These are phyloP conservation scores for Grigorovia humatica DNA, from an alignment of 805 yeast genomes.

Conservation along the genomic window DNA sequence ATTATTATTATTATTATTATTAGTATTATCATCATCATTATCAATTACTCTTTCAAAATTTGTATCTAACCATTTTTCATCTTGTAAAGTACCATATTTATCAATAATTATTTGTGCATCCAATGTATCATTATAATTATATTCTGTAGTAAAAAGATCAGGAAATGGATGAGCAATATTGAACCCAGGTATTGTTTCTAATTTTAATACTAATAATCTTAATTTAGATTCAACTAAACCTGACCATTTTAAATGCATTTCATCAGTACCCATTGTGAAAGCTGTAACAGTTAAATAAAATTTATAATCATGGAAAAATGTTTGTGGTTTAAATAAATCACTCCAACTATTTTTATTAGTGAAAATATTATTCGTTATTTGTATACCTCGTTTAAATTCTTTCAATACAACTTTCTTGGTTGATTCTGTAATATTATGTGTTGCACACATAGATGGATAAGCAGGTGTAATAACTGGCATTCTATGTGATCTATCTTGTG, in stretches of 20 bases:
- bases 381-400: constrained; percentile 73
- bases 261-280: constrained; percentile 60
- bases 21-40: background rate
- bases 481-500: constrained; percentile 78
- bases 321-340: constrained; percentile 66
- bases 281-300: constrained; percentile 78
- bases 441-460: constrained; percentile 88
- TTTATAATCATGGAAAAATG: constrained; percentile 74
- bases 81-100: constrained; percentile 51
- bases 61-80: constrained; percentile 35
- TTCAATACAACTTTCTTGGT: constrained; percentile 71
- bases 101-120: constrained; percentile 47
- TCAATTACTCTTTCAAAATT: constrained; percentile 11
- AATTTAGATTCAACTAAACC: constrained; percentile 88
- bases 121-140: constrained; percentile 39
- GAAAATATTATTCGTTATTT: constrained; percentile 57
- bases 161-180: constrained; percentile 84
- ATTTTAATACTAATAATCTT: constrained; percentile 69
- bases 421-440: constrained; percentile 86
- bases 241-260: constrained; percentile 82
- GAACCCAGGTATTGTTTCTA: constrained; percentile 69
- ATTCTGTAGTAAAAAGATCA: constrained; percentile 56
- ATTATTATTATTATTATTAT: too few species aligned
- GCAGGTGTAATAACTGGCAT: constrained; percentile 99
- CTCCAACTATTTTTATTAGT: constrained; percentile 60